Base-by-base conservation (phyloP, 2,329 filamentous ascomycete genomes). In the Kalmusia sp. region DNA sequence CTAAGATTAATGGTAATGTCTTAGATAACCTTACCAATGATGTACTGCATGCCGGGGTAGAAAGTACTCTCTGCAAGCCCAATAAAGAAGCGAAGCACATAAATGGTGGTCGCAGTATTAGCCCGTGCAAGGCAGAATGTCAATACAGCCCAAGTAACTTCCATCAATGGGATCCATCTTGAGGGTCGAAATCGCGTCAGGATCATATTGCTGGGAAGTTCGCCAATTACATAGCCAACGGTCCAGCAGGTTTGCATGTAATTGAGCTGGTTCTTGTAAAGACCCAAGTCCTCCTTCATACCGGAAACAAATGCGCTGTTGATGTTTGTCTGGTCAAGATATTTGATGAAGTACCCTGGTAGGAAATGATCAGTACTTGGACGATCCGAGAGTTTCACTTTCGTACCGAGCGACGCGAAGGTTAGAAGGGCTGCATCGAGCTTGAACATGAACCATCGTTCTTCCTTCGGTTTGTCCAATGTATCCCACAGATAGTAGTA, bases 161-260 rank as follows among this genome's bases (percentile, higher is more conserved):
- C 80, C 60, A 76, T 76, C 2, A 72, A 65, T 1, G 80, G 80
- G 44, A 82, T 78, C 78, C 79, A 82, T 45, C 77, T 75, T 12
- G 74, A 71, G 2, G 80, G 79, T 7, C 76, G 74, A 12, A 82
- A 62, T 8, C 76, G 74, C 1, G 80, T 84, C 4, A 84, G 68
- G 6, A 83, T 70, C 8, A 84, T 73, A 52, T 84, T 83, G 39
- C 74, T 79, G 1, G 80, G 80, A 11, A 83, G 75, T 50, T 82
- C 73, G 3, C 79, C 80, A 43, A 87, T 74, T 0, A 84, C 81
- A 58, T 88, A 88, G 7, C 85, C 85, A 0, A 84, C 78, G 0
- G 82, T 86, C 77, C 84, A 88, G 24, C 78, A 80, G 0, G 83
- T 80, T 45, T 84, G 76, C 71, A 82, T 80, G 48, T 80, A 81